Evolutionary conservation across 148 eudicot species (phyloP), one percentile per base, ranked within the genome.

Genomic region (Vaccinium vitisidaea): DNA sequence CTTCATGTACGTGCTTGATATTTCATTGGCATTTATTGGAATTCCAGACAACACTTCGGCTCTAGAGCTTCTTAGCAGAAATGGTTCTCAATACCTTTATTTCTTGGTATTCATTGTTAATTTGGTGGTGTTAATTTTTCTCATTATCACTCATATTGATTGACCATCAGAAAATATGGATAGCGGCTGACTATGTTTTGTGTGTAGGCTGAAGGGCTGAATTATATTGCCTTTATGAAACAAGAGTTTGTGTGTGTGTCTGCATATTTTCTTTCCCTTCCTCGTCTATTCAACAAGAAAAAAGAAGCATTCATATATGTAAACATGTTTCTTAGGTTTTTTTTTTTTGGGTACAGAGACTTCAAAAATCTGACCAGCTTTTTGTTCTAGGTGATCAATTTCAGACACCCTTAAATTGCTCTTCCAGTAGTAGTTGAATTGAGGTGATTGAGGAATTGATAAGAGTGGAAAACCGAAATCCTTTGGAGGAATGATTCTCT

Each of bases 401-500:
- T 63, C 32, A 21, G 49, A 6, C 19, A 18, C 75, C 76, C 12
- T 49, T 15, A n/a, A 82, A 52, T 67, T 75, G 46, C 65, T 50
- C 27, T 52, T 69, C 67, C 48, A 52, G 77, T 27, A 74, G 27
- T 52, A 58, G 36, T 55, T 82, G 85, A 55, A 67, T 63, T 50
- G 19, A 79, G 18, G 83, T 56, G 50, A 25, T 23, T 79, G 80
- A 76, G 50, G 46, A 50, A 19, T 46, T 82, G 78, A 32, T 48
- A 58, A 36, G 77, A 32, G 77, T 53, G 30, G 19, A 81, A 52
- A 76, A 82, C 69, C 12, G 65, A n/a, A 75, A 19, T 53, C 13
- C 27, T 86, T 74, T 79, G 83, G 70, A 91, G 90, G 85, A 76
- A 93, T 95, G 98, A 90, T 92, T 83, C 91, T 95, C 27, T 92